Base-by-base conservation (phyloP, 805 yeast genomes). In the Starmerella floris region DNA sequence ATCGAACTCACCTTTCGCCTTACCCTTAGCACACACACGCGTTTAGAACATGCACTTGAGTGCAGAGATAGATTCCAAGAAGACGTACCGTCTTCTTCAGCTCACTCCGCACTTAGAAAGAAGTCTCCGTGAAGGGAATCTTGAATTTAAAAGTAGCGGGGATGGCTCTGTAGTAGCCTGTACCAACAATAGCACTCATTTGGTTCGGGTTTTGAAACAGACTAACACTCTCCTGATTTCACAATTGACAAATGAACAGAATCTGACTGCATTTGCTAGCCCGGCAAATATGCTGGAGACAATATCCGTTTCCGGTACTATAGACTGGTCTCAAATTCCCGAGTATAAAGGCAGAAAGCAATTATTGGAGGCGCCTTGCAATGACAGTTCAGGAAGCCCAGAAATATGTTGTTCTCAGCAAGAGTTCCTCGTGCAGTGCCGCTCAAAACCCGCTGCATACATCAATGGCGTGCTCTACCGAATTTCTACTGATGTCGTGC, bases 201-300 rank as follows among this genome's bases (percentile, higher is more conserved):
- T 36, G 10, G 26, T 54, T 23, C 47, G 51, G 4, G 33, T 39
- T 5, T 40, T 51, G 26, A 83, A 83, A 56, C 96, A 88, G 59
- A 81, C 95, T 6, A 85, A 88, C 58, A 72, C 88, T 4, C 77
- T 82, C n/a, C 57, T 84, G 51, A 47, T 85, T 20, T 56, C 74
- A 56, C 23, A 15, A 6, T 11, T 8, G 6, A 8, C 26, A 10
- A 9, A 33, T 20, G 26, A 22, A 15, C 58, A 58, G 11, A 43
- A 53, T 9, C 25, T 20, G 1, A 40, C 23, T 9, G 35, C 25
- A 16, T 41, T 21, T n/a, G 57, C 56, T 15, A 43, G 45, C n/a
- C 56, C 55, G 25, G 28, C 34, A 15, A 55, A 42, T 36, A 38
- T 53, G 32, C 54, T 54, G 21, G 61, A 57, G 43, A 48, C 55